Evolutionary conservation across 257 asterid species (phyloP).

Genomic region (Solanum medicagineum): DNA sequence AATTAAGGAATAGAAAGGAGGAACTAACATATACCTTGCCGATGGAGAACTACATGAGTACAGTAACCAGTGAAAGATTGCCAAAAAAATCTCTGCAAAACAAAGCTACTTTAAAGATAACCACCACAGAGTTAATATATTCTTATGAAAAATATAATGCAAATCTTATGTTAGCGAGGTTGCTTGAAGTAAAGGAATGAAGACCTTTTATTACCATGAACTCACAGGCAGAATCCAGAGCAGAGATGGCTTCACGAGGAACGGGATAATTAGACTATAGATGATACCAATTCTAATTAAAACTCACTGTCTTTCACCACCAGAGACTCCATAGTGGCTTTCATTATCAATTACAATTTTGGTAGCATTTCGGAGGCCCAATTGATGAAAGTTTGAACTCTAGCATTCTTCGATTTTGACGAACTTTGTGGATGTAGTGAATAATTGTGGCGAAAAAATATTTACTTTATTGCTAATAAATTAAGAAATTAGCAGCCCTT

Average conservation of each 20-base stretch:
- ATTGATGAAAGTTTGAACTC: background rate
- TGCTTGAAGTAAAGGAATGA: background rate
- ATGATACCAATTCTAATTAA: no score
- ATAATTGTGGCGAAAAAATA: background rate
- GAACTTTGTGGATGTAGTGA: background rate
- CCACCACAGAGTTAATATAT: no score
- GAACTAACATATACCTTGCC: background rate
- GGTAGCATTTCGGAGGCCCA: background rate
- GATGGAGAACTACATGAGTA: slow-evolving; percentile 69
- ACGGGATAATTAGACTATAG: background rate
- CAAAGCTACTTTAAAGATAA: no score
- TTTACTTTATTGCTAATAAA: background rate
- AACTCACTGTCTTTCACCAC: background rate
- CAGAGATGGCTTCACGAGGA: background rate
- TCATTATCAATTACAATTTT: background rate
- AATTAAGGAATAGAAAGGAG: no score
- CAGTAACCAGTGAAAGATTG: no score
- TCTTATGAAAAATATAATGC: background rate
- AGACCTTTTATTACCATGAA: background rate
- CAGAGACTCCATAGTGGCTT: background rate
- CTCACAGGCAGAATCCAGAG: background rate
- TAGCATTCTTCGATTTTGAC: background rate
- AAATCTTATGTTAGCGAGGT: background rate
- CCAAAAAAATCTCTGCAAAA: no score
- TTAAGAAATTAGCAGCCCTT: background rate